Percentiles rank a stretch among this genome's conserved stretches.
Conservation (phyloP, 805 yeast genomes). For the Candida qinlingensis region DNA sequence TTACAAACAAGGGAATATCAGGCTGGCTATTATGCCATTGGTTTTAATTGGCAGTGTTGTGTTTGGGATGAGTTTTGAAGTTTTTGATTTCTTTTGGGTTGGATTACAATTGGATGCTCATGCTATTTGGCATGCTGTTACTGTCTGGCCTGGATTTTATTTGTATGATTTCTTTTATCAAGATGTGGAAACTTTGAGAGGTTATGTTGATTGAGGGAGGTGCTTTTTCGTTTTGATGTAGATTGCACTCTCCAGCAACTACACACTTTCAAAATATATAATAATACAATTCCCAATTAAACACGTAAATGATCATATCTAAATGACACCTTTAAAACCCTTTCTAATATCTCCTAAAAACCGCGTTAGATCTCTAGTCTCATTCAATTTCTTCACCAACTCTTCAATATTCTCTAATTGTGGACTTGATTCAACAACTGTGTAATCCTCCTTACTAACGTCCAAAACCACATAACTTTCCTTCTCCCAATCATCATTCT, state of each 20-base stretch:
- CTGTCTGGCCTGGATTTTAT: constrained; percentile 72
- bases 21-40: constrained; percentile 41
- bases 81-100: constrained; percentile 82
- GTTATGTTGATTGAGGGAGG: constrained; percentile 10
- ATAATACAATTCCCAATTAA: no score
- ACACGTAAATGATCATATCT: background rate
- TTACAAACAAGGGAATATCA: constrained; percentile 16
- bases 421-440: constrained; percentile 36
- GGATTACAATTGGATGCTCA: constrained; percentile 79
- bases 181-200: constrained; percentile 38
- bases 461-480: constrained; percentile 42
- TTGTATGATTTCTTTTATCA: constrained; percentile 60
- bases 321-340: constrained; percentile 11
- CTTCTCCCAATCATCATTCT: constrained; percentile 35
- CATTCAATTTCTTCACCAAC: constrained; percentile 13
- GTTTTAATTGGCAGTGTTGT: constrained; percentile 47
- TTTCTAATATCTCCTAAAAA: constrained; percentile 20
- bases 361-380: constrained; percentile 16
- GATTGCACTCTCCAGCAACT: no score
- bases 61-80: constrained; percentile 81
- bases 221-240: background rate
- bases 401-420: constrained; percentile 23
- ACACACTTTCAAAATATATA: no score
- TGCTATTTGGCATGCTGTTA: constrained; percentile 87
- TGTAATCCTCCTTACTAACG: constrained; percentile 37